A percentile compares a stretch with the other conserved stretches of the same genome.
Evolutionary conservation across 2,329 filamentous ascomycete species (phyloP).

Genomic region (Alternaria metachromatica): DNA sequence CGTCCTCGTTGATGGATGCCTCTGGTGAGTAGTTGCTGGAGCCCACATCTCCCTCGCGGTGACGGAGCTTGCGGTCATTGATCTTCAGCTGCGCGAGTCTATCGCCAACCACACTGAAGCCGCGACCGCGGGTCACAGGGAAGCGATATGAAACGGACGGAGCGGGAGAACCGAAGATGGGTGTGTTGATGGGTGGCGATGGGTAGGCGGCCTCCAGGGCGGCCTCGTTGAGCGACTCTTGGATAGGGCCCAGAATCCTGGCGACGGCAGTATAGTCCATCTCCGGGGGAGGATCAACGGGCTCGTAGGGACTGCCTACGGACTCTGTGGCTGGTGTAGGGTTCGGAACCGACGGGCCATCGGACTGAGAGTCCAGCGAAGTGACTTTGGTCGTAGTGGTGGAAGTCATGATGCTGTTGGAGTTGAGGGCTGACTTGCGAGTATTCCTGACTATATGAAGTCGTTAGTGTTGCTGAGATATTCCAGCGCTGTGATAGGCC

Average conservation of each 20-base stretch:
- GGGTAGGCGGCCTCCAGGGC: conserved; percentile 40
- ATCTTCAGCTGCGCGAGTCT: conserved; percentile 75
- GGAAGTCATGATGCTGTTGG: conserved; percentile 5
- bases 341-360: conserved; percentile 29
- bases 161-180: conserved; percentile 34
- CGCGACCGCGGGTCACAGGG: conserved; percentile 41
- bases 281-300: conserved; percentile 19
- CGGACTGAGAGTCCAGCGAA: conserved; percentile 30
- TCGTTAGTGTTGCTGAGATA: not conserved
- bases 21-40: conserved; percentile 29
- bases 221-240: conserved; percentile 40
- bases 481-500: not conserved
- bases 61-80: conserved; percentile 21
- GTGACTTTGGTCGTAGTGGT: conserved; percentile 22
- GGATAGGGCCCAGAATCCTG: conserved; percentile 36
- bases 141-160: conserved; percentile 27
- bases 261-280: conserved; percentile 37
- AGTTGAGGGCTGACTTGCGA: not conserved
- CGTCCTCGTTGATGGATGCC: conserved; percentile 24
- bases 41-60: conserved; percentile 19
- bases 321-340: conserved; percentile 36
- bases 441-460: not conserved
- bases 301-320: conserved; percentile 13
- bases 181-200: conserved; percentile 42
- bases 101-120: conserved; percentile 83